Percentiles rank a stretch among this genome's conserved stretches.
These are phyloP conservation scores for Penicillium rolfsii DNA, from an alignment of 2,329 filamentous ascomycete species.

Conservation along the genomic window DNA sequence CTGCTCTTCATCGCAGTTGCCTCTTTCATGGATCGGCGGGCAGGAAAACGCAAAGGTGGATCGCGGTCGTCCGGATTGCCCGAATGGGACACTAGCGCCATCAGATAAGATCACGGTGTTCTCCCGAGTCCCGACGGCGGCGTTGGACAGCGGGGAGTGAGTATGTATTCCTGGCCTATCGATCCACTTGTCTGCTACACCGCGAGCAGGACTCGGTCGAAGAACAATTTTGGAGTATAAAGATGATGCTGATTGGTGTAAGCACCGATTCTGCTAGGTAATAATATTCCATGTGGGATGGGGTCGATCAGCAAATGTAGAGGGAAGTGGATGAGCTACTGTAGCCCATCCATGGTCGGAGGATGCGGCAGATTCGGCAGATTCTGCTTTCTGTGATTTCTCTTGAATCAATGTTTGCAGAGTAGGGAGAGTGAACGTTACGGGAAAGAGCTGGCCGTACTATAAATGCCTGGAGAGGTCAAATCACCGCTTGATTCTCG, in stretches of 20 bases:
- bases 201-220: conserved; percentile 12
- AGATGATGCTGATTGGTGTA: conserved; percentile 18
- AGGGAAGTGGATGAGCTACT: neutral
- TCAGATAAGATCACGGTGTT: conserved; percentile 32
- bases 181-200: conserved; percentile 25
- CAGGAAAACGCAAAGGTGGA: conserved; percentile 12
- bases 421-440: no score
- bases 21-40: conserved; percentile 17
- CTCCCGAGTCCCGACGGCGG: conserved; percentile 16
- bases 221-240: conserved; percentile 14
- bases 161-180: conserved; percentile 5
- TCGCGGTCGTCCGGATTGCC: conserved; percentile 17
- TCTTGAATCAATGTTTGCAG: neutral
- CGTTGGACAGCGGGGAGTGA: neutral
- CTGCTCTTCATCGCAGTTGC: conserved; percentile 8
- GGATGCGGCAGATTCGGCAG: conserved; percentile 18
- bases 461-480: no score
- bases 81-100: conserved; percentile 24
- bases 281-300: conserved; percentile 18
- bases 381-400: neutral
- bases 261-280: conserved; percentile 26
- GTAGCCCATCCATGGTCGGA: conserved; percentile 18
- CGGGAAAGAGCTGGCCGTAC: no score
- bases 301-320: conserved; percentile 9
- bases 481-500: neutral